These are phyloP conservation scores for Volvox africanus DNA, from an alignment of 139 green algal genomes.

Conservation along the genomic window DNA sequence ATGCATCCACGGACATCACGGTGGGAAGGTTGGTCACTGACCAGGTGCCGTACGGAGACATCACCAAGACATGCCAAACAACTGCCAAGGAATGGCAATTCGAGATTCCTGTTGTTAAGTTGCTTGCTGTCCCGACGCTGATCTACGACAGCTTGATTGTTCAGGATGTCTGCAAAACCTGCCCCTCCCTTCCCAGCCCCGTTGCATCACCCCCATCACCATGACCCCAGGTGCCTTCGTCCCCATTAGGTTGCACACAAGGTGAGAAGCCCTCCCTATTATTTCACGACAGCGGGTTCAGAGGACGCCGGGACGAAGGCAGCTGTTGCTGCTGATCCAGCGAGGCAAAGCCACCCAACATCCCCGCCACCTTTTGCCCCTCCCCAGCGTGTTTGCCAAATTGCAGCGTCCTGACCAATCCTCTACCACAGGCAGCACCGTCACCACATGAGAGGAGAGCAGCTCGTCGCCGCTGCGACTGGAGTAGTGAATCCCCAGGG, in stretches of 20 bases:
- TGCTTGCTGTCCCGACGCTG: too few species aligned
- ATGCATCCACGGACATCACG: too few species aligned
- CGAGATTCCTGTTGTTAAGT: too few species aligned
- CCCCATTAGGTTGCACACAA: background rate
- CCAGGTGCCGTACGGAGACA: too few species aligned
- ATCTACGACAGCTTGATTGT: too few species aligned
- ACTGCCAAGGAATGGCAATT: too few species aligned
- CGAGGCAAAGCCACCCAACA: background rate
- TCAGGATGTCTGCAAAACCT: too few species aligned
- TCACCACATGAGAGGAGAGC: background rate
- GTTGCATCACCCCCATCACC: background rate
- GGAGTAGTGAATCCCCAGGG: slow-evolving; percentile 19
- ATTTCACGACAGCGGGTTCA: background rate
- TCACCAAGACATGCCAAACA: too few species aligned
- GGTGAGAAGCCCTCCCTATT: too few species aligned
- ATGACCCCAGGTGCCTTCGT: background rate
- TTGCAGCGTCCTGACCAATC: background rate
- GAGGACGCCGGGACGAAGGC: background rate
- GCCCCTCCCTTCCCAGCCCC: background rate
- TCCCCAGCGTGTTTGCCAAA: background rate
- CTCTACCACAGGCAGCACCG: background rate
- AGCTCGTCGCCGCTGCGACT: slow-evolving; percentile 16
- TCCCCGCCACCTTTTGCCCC: background rate
- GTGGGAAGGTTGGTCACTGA: too few species aligned
- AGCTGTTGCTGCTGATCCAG: background rate